These are phyloP conservation scores for Helianthus annuus DNA, from an alignment of 129 eudicot species.

Conservation along the genomic window HanXRQr2.0-SUNRISE NC_035440.2:127122327-127122826, in stretches of 20 bases:
- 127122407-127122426: too few relatives aligned
- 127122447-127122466: not conserved
- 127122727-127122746: too few relatives aligned
- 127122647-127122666: slow-evolving; percentile 57
- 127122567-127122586: slow-evolving; percentile 96
- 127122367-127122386: not conserved
- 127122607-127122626: slow-evolving; percentile 65
- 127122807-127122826: too few relatives aligned
- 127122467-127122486: too few relatives aligned
- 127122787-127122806: too few relatives aligned
- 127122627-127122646: slow-evolving; percentile 76
- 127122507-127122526: slow-evolving; percentile 15
- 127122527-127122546: slow-evolving; percentile 51
- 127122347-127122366: not conserved
- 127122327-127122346: too few relatives aligned
- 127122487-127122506: not conserved
- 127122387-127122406: not conserved
- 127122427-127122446: too few relatives aligned
- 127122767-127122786: too few relatives aligned
- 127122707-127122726: too few relatives aligned
- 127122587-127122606: slow-evolving; percentile 77
- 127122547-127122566: slow-evolving; percentile 97
- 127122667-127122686: too few relatives aligned
- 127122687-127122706: too few relatives aligned
- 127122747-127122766: too few relatives aligned